Percentiles rank a stretch among this genome's conserved stretches.
Evolutionary conservation across 805 yeast genomes (phyloP).

Genomic region (Saccharomycopsis amapae): DNA sequence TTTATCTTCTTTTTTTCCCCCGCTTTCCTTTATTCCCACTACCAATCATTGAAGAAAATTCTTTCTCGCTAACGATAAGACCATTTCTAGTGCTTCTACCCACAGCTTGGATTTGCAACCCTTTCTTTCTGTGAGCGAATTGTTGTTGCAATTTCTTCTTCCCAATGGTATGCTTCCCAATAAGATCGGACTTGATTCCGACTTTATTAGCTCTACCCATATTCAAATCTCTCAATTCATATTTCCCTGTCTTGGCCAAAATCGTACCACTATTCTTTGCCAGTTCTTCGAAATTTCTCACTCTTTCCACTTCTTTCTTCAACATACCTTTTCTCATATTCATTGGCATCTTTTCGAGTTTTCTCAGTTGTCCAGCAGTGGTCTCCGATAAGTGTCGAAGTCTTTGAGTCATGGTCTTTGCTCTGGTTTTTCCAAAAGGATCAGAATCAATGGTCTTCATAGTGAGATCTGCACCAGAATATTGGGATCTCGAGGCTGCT

Average conservation of each 20-base stretch:
- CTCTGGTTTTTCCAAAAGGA: constrained; percentile 63
- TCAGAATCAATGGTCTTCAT: constrained; percentile 52
- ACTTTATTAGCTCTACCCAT: constrained; percentile 48
- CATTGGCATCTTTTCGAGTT: constrained; percentile 82
- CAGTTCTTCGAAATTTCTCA: constrained; percentile 55
- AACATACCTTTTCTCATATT: constrained; percentile 79
- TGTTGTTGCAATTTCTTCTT: constrained; percentile 35
- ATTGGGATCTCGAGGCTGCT: constrained; percentile 23
- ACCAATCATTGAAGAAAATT: constrained; percentile 46
- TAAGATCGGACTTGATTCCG: constrained; percentile 34
- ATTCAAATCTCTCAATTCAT: constrained; percentile 51
- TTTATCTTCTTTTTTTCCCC: neutral
- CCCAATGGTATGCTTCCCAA: constrained; percentile 44
- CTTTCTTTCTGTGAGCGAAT: constrained; percentile 54
- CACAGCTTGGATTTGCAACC: constrained; percentile 66
- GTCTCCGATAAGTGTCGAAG: constrained; percentile 34
- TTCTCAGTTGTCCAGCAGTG: constrained; percentile 21
- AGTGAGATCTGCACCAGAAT: constrained; percentile 64
- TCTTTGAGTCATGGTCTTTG: constrained; percentile 54
- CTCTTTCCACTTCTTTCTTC: constrained; percentile 43
- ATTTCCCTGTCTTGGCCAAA: constrained; percentile 63
- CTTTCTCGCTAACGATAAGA: constrained; percentile 57
- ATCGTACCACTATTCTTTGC: constrained; percentile 89
- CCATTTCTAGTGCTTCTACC: constrained; percentile 81
- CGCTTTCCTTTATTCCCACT: constrained; percentile 6